These are phyloP conservation scores for Flueggea neowawraea DNA, from an alignment of 441 rosid species.

Conservation along the genomic window DNA sequence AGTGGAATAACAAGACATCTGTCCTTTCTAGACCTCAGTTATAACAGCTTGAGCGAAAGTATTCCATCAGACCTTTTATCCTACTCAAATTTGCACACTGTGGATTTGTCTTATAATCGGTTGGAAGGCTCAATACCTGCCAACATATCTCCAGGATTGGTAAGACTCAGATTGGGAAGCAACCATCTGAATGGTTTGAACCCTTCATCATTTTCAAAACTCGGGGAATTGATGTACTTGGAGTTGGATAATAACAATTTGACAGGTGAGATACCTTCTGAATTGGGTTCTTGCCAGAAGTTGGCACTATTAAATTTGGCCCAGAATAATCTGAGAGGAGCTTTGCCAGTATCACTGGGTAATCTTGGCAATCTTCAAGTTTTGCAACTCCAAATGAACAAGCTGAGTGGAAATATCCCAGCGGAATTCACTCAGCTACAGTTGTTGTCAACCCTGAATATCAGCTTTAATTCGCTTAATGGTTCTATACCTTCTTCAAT, in stretches of 20 bases:
- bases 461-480: conserved; percentile 49
- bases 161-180: conserved; percentile 73
- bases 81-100: conserved; percentile 21
- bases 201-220: conserved; percentile 25
- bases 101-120: conserved; percentile 56
- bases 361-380: conserved; percentile 50
- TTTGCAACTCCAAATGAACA: conserved; percentile 51
- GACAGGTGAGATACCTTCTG: conserved; percentile 37
- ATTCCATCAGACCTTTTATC: conserved; percentile 52
- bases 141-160: conserved; percentile 30
- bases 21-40: conserved; percentile 54
- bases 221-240: conserved; percentile 43
- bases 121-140: conserved; percentile 46
- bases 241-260: conserved; percentile 64
- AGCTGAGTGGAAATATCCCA: conserved; percentile 53
- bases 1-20: conserved; percentile 38
- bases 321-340: conserved; percentile 39
- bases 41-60: conserved; percentile 36
- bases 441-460: conserved; percentile 34
- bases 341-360: conserved; percentile 38
- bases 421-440: conserved; percentile 21
- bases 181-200: conserved; percentile 37
- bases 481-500: conserved; percentile 62
- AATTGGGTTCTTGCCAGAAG: conserved; percentile 35
- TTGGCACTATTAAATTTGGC: conserved; percentile 62